Evolutionary conservation across 1,284 basidiomycete genomes (phyloP).

Genomic region (Abortiporus biennis): DNA sequence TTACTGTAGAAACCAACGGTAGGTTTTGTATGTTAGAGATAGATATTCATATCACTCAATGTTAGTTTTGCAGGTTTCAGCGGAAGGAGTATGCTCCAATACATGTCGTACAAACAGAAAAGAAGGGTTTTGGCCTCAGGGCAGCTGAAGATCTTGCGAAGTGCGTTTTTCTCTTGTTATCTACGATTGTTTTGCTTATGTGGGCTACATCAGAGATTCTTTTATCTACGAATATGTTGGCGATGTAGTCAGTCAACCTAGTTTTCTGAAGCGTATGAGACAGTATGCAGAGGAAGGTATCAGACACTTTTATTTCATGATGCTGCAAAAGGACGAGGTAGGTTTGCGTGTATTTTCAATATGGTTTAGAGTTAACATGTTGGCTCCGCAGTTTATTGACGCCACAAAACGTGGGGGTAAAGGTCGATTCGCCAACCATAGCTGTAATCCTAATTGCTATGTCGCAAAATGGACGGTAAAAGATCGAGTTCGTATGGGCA

Average conservation of each 20-base stretch:
- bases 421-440: conserved; percentile 97
- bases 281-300: conserved; percentile 93
- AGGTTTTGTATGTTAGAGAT: conserved; percentile 19
- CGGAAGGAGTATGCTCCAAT: conserved; percentile 81
- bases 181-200: neutral
- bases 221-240: conserved; percentile 99
- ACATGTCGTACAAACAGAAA: conserved; percentile 90
- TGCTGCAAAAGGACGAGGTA: conserved; percentile 96
- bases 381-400: conserved; percentile 82
- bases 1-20: conserved; percentile 94
- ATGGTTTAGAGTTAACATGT: too few species aligned
- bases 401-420: conserved; percentile 97
- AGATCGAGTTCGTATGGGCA: conserved; percentile 91
- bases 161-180: conserved; percentile 42
- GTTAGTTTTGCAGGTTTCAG: conserved; percentile 64
- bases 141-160: conserved; percentile 65
- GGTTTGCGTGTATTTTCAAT: too few species aligned
- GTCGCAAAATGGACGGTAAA: conserved; percentile 99
- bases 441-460: conserved; percentile 96
- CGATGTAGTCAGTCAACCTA: conserved; percentile 86
- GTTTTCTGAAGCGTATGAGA: conserved; percentile 92
- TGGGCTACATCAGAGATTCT: conserved; percentile 53
- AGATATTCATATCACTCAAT: too few species aligned
- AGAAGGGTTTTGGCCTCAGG: conserved; percentile 93
- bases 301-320: conserved; percentile 99